Conservation (phyloP, 208 protist genomes). For the Naegleria fowleri region DNA sequence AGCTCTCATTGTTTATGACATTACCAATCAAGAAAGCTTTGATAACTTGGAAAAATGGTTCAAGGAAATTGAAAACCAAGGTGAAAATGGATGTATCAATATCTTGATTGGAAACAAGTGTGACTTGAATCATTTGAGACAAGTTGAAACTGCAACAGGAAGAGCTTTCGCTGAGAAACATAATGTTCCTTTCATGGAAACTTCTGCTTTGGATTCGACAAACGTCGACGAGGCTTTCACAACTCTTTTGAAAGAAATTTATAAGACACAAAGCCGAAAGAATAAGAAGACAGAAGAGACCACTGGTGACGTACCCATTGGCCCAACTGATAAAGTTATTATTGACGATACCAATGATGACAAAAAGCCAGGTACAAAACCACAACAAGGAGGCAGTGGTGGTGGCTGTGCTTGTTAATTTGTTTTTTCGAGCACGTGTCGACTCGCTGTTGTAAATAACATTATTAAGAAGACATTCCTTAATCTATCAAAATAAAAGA, state of each 20-base stretch:
- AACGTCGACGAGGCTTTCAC: slow-evolving; percentile 98
- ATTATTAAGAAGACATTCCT: no score
- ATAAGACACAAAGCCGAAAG: not conserved
- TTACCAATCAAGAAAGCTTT: slow-evolving; percentile 91
- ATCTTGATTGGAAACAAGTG: slow-evolving; percentile 98
- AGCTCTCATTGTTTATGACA: slow-evolving; percentile 98
- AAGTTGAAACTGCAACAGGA: slow-evolving; percentile 79
- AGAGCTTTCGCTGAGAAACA: slow-evolving; percentile 89
- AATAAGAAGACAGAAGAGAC: not conserved
- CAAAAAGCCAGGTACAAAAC: not conserved
- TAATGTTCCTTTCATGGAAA: slow-evolving; percentile 94
- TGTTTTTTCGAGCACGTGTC: no score
- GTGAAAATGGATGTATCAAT: slow-evolving; percentile 84
- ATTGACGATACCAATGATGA: not conserved
- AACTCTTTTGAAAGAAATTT: slow-evolving; percentile 89
- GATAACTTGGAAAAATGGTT: slow-evolving; percentile 96
- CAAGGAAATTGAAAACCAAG: slow-evolving; percentile 92
- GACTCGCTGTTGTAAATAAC: no score
- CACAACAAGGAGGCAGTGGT: not conserved
- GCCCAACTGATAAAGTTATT: not conserved
- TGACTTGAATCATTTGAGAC: slow-evolving; percentile 76
- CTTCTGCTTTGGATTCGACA: slow-evolving; percentile 92
- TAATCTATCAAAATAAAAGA: no score
- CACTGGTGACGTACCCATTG: not conserved
- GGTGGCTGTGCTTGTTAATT: slow-evolving; percentile 6